phyloP scores from a whole-genome alignment of 176 grass and related monocot genomes.

The Musa troglodytarum region DNA sequence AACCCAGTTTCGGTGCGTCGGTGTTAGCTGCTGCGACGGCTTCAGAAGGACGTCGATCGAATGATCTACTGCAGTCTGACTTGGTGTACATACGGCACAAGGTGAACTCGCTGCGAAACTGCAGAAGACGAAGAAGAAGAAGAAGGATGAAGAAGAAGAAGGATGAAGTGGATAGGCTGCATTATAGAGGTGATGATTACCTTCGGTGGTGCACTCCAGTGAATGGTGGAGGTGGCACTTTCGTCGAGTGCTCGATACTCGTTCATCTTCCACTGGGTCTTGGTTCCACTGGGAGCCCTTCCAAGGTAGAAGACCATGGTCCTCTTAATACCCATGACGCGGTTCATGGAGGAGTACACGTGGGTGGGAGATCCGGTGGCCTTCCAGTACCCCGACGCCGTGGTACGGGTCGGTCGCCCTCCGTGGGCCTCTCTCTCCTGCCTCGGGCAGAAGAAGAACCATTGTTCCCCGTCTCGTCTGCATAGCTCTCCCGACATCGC shows the following conservation, averaged over 20 bases:
- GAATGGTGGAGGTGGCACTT: not conserved
- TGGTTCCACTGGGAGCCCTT: slow-evolving; percentile 49
- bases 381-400: slow-evolving; percentile 95
- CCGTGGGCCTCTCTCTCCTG: slow-evolving; percentile 78
- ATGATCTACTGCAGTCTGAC: slow-evolving; percentile 44
- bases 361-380: slow-evolving; percentile 61
- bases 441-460: slow-evolving; percentile 91
- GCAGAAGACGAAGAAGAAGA: not conserved
- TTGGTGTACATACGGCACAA: slow-evolving; percentile 58
- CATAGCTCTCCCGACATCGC: slow-evolving; percentile 28
- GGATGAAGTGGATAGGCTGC: not conserved
- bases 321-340: slow-evolving; percentile 62
- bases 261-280: slow-evolving; percentile 89
- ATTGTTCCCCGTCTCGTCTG: slow-evolving; percentile 42
- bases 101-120: slow-evolving; percentile 66
- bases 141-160: too few species aligned
- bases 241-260: slow-evolving; percentile 67
- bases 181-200: not conserved
- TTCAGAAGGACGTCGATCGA: slow-evolving; percentile 49
- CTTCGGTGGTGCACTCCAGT: slow-evolving; percentile 1
- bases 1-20: not conserved
- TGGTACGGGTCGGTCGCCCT: slow-evolving; percentile 65
- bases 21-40: not conserved
- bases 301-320: slow-evolving; percentile 94
- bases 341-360: slow-evolving; percentile 50